Evolutionary conservation across 805 yeast genomes (phyloP).

Genomic region (Ogataea allantospora): DNA sequence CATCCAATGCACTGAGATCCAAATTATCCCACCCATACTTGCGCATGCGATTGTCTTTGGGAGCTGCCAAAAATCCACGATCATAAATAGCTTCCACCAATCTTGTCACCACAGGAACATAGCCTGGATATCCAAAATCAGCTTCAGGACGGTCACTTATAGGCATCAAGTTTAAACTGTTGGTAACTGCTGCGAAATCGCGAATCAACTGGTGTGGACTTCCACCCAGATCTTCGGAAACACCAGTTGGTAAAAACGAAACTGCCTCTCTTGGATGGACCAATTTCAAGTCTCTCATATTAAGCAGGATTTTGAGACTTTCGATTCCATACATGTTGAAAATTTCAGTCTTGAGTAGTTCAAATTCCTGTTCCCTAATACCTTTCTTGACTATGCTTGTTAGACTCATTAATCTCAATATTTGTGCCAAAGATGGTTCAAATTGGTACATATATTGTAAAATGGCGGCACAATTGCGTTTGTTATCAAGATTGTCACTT

Average conservation of each 20-base stretch:
- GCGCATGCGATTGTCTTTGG: conserved; percentile 25
- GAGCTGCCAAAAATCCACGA: conserved; percentile 47
- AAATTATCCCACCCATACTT: conserved; percentile 45
- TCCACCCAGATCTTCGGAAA: conserved; percentile 11
- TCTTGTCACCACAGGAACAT: conserved; percentile 72
- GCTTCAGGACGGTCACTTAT: conserved; percentile 39
- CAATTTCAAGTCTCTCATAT: conserved; percentile 48
- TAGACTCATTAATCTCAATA: conserved; percentile 54
- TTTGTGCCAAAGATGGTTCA: conserved; percentile 38
- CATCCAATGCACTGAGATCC: conserved; percentile 42
- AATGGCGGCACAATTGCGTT: conserved; percentile 37
- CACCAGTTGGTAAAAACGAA: conserved; percentile 21
- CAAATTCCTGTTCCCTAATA: conserved; percentile 60
- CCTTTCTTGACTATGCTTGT: conserved; percentile 69
- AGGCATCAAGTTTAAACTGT: conserved; percentile 52
- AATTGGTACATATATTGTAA: conserved; percentile 50
- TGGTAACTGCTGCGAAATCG: conserved; percentile 33
- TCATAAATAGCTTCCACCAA: conserved; percentile 66
- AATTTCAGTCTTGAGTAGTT: conserved; percentile 51
- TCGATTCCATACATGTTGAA: conserved; percentile 64
- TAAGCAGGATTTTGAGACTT: conserved; percentile 45
- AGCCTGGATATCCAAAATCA: conserved; percentile 73
- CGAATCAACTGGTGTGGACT: conserved; percentile 31
- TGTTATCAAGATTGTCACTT: conserved; percentile 47
- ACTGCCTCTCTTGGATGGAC: conserved; percentile 36